A percentile compares a stretch with the other conserved stretches of the same genome.
Evolutionary conservation across 371 early-diverging fungal species (phyloP).

Genomic region (Syncephalastrum sp.): DNA sequence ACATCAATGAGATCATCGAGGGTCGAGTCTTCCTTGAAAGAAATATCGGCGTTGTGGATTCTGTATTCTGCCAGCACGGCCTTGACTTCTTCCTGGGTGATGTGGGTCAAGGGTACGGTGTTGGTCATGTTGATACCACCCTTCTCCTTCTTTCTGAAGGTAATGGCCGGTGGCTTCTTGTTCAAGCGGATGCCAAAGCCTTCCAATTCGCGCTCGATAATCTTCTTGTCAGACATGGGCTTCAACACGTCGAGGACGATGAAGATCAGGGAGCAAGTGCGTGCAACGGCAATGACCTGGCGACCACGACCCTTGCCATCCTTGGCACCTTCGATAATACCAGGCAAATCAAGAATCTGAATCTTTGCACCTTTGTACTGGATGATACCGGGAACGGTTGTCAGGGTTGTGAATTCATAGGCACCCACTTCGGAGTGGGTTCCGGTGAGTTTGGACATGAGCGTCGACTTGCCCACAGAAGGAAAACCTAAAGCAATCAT

Average conservation of each 20-base stretch:
- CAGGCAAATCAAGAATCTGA: slow-evolving; percentile 79
- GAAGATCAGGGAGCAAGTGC: slow-evolving; percentile 93
- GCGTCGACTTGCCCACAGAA: slow-evolving; percentile 96
- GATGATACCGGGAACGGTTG: slow-evolving; percentile 96
- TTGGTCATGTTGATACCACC: slow-evolving; percentile 93
- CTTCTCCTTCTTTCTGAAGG: slow-evolving; percentile 91
- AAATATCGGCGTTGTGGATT: slow-evolving; percentile 92
- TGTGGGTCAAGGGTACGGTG: slow-evolving; percentile 82
- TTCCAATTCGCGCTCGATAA: slow-evolving; percentile 98
- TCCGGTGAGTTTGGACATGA: slow-evolving; percentile 97
- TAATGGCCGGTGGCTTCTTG: slow-evolving; percentile 93
- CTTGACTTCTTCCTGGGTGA: slow-evolving; percentile 85
- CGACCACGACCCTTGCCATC: slow-evolving; percentile 99
- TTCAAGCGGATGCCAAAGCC: slow-evolving; percentile 99
- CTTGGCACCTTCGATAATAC: slow-evolving; percentile 99
- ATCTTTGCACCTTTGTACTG: slow-evolving; percentile 98
- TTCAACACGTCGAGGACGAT: slow-evolving; percentile 97
- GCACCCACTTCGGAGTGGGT: slow-evolving; percentile 96
- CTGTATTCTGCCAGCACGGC: slow-evolving; percentile 90
- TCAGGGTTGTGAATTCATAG: slow-evolving; percentile 99
- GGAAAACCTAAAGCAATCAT: slow-evolving; percentile 81
- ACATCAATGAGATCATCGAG: slow-evolving; percentile 97
- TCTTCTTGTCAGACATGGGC: slow-evolving; percentile 89
- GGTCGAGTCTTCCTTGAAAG: slow-evolving; percentile 84
- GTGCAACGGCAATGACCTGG: slow-evolving; percentile 91